Evolutionary conservation across 2,329 filamentous ascomycete species (phyloP).

Genomic region (Diplocarpon rosae): DNA sequence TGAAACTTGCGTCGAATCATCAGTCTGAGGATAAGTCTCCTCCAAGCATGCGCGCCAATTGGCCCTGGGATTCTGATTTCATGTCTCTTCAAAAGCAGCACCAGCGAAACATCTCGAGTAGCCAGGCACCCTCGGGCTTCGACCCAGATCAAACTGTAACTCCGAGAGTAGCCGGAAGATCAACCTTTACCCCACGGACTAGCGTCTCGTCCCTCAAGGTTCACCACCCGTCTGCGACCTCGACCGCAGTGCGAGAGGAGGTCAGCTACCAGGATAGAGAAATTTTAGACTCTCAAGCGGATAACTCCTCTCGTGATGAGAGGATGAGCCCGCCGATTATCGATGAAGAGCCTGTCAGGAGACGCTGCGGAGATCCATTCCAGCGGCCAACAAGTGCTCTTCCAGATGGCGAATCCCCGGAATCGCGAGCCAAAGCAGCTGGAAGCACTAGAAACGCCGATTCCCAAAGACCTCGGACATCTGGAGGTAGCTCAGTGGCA

Average conservation of each 20-base stretch:
- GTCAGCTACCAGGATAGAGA: conserved; percentile 4
- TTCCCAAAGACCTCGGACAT: neutral
- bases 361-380: neutral
- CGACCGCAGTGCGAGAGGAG: neutral
- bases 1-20: neutral
- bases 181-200: conserved; percentile 17
- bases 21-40: neutral
- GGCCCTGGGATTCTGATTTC: conserved; percentile 12
- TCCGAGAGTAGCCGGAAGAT: conserved; percentile 6
- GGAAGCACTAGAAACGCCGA: neutral
- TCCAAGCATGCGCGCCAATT: conserved; percentile 1
- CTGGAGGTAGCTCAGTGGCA: neutral
- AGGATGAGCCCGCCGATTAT: neutral
- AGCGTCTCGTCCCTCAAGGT: conserved; percentile 19
- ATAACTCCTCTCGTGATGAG: neutral
- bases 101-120: conserved; percentile 4
- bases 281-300: neutral
- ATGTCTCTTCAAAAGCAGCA: conserved; percentile 9
- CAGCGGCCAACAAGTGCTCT: neutral
- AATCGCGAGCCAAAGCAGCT: no score
- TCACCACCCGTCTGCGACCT: conserved; percentile 13
- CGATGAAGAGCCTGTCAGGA: neutral
- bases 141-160: conserved; percentile 13
- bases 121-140: conserved; percentile 8
- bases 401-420: neutral